Evolutionary conservation across 1,139 yeast genomes (phyloP).

Genomic region (Yamadazyma blattariae): DNA sequence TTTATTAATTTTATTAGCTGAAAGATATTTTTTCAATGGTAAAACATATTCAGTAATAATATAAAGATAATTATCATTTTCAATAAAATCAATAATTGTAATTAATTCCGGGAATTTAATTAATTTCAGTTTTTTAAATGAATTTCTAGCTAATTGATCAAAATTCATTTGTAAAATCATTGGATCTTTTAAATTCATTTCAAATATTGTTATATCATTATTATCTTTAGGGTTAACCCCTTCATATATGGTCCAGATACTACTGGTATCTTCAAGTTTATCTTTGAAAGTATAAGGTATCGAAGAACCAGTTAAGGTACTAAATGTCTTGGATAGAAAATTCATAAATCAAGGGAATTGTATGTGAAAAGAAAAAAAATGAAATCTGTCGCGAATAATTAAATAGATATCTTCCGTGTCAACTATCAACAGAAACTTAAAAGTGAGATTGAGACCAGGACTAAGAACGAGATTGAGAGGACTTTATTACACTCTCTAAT

Average conservation of each 20-base stretch:
- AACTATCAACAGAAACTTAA: too few species aligned
- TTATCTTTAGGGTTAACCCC: constrained; percentile 45
- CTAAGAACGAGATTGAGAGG: too few species aligned
- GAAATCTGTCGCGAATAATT: too few species aligned
- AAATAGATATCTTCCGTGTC: too few species aligned
- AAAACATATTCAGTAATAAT: constrained; percentile 73
- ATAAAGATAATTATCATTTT: constrained; percentile 58
- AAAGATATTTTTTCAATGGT: constrained; percentile 49
- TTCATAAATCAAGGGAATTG: constrained; percentile 57
- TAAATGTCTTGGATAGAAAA: constrained; percentile 56
- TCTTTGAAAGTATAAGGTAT: constrained; percentile 59
- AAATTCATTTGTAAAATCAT: constrained; percentile 24
- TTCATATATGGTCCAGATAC: constrained; percentile 47
- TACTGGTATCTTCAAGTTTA: constrained; percentile 25
- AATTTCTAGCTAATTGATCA: constrained; percentile 57
- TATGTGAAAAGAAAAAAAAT: too few species aligned
- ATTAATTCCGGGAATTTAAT: constrained; percentile 80
- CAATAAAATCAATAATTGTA: constrained; percentile 65
- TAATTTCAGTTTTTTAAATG: constrained; percentile 61
- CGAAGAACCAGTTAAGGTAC: constrained; percentile 50
- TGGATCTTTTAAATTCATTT: constrained; percentile 51
- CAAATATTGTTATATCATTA: constrained; percentile 55
- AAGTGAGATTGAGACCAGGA: too few species aligned
- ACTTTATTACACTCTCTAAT: too few species aligned
- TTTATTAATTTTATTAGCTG: constrained; percentile 19